phyloP scores from a whole-genome alignment of 2,329 filamentous ascomycete genomes.

The Teratosphaeria viscida region DNA sequence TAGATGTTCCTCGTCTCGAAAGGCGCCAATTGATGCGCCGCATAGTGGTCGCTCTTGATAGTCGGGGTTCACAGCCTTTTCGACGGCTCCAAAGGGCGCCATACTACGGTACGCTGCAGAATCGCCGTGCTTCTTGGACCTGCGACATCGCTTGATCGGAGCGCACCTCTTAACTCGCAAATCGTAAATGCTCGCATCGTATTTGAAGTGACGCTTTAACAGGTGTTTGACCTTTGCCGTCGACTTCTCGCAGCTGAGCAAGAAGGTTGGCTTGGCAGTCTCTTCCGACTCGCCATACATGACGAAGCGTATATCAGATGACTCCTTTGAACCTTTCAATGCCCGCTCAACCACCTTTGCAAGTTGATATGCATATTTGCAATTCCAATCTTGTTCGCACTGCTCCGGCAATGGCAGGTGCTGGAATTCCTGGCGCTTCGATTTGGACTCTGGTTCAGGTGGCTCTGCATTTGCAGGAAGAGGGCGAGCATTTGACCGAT shows the following conservation, averaged over 20 bases:
- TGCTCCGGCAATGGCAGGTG: slow-evolving; percentile 47
- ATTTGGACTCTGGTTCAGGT: slow-evolving; percentile 3
- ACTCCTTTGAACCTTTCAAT: slow-evolving; percentile 63
- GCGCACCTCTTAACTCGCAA: slow-evolving; percentile 60
- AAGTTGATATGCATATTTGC: slow-evolving; percentile 59
- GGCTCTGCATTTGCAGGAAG: background rate
- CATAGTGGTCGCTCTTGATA: slow-evolving; percentile 72
- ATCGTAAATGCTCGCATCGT: slow-evolving; percentile 53
- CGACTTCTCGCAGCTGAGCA: slow-evolving; percentile 62
- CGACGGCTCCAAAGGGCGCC: slow-evolving; percentile 13
- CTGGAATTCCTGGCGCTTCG: slow-evolving; percentile 19
- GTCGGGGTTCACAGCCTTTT: slow-evolving; percentile 52
- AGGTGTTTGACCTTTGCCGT: slow-evolving; percentile 62
- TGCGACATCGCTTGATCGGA: slow-evolving; percentile 14
- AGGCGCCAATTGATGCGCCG: slow-evolving; percentile 88
- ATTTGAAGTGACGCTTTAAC: slow-evolving; percentile 59
- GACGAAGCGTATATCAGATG: slow-evolving; percentile 67
- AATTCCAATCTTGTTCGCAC: slow-evolving; percentile 62
- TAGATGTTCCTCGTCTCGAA: slow-evolving; percentile 71
- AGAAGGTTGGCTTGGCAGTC: slow-evolving; percentile 59
- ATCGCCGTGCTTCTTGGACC: slow-evolving; percentile 6
- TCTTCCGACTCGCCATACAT: slow-evolving; percentile 60
- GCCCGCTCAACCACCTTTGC: slow-evolving; percentile 61
- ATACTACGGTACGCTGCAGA: slow-evolving; percentile 15
- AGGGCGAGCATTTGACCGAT: background rate